Evolutionary conservation across 192 early-diverging fungal genomes (phyloP).

Genomic region (Mortierella antarctica): DNA sequence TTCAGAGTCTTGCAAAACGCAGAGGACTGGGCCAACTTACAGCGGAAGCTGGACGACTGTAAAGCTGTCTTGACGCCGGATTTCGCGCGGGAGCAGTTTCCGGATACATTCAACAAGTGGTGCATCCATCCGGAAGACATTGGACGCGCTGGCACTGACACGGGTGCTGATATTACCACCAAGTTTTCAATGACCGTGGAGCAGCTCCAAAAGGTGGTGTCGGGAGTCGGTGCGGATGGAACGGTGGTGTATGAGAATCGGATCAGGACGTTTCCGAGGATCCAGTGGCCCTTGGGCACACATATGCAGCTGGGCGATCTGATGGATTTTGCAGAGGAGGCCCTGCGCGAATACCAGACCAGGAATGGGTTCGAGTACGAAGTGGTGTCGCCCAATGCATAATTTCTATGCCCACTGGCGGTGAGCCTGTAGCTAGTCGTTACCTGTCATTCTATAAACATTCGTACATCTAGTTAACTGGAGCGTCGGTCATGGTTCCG

Average conservation of each 20-base stretch:
- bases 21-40: constrained; percentile 19
- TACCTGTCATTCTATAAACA: background rate
- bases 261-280: constrained; percentile 1
- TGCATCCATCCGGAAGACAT: constrained; percentile 27
- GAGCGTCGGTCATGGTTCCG: no score
- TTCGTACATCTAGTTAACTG: background rate
- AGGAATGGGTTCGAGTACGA: constrained; percentile 17
- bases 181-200: constrained; percentile 5
- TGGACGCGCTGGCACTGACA: no score
- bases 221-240: constrained; percentile 2
- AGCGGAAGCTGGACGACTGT: constrained; percentile 14
- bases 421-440: no score
- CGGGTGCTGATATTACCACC: background rate
- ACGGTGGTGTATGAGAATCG: background rate
- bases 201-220: constrained; percentile 2
- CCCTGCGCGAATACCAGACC: constrained; percentile 19
- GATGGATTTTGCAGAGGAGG: constrained; percentile 34
- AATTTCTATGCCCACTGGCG: no score
- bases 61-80: constrained; percentile 9
- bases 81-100: constrained; percentile 17
- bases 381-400: background rate
- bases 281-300: constrained; percentile 28
- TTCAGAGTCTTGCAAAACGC: constrained; percentile 9
- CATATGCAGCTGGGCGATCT: constrained; percentile 18
- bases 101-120: constrained; percentile 29